phyloP scores from a whole-genome alignment of 176 grass and related monocot species.

The Melocanna baccifera region DNA sequence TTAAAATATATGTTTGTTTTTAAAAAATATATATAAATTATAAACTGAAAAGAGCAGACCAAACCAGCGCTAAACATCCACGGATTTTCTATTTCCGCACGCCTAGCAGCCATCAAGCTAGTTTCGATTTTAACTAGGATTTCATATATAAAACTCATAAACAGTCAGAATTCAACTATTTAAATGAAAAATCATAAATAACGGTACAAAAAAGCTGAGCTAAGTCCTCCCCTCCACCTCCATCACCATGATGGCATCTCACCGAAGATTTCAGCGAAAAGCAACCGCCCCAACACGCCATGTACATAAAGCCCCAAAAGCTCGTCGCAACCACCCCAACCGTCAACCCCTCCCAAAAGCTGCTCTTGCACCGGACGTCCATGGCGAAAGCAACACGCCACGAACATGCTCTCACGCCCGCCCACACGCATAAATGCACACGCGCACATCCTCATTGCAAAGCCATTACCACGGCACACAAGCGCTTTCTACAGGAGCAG shows the following conservation, averaged over 20 bases:
- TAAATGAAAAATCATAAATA: too few relatives aligned
- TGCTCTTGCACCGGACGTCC: neutral
- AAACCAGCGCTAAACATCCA: too few relatives aligned
- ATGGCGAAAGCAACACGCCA: neutral
- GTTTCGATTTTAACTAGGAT: too few relatives aligned
- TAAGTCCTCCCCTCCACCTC: too few relatives aligned
- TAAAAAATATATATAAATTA: too few relatives aligned
- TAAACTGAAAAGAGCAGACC: too few relatives aligned
- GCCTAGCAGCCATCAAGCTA: too few relatives aligned
- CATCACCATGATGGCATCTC: neutral
- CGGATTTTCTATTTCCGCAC: too few relatives aligned
- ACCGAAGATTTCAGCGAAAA: slow-evolving; percentile 2
- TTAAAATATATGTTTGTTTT: too few relatives aligned
- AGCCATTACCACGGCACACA: neutral
- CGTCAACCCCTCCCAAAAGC: neutral
- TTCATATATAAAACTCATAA: too few relatives aligned
- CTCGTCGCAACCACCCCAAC: neutral
- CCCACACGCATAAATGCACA: neutral
- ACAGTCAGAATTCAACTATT: too few relatives aligned
- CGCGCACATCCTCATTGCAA: neutral
- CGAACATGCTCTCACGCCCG: neutral
- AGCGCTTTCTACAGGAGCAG: neutral
- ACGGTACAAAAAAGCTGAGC: too few relatives aligned
- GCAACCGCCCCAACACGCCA: slow-evolving; percentile 11
- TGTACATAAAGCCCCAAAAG: neutral